A percentile compares a stretch with the other conserved stretches of the same genome.
Evolutionary conservation across 2,329 filamentous ascomycete species (phyloP).

Genomic region (Cladophialophora chaetospira): DNA sequence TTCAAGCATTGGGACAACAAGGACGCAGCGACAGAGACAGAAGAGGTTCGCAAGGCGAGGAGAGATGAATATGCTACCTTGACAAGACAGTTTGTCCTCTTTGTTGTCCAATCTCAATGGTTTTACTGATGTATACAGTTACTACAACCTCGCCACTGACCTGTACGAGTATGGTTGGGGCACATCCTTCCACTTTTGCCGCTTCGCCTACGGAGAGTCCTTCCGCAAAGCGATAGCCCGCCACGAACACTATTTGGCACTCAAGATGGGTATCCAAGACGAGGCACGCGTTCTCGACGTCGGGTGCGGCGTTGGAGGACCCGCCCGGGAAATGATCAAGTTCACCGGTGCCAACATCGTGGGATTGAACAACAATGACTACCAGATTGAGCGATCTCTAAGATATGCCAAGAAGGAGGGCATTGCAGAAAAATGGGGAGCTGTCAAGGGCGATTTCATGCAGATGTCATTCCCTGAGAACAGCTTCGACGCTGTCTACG

Average conservation of each 20-base stretch:
- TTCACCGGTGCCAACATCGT: slow-evolving; percentile 88
- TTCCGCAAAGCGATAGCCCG: slow-evolving; percentile 92
- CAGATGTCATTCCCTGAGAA: slow-evolving; percentile 95
- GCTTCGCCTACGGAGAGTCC: slow-evolving; percentile 80
- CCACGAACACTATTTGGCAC: slow-evolving; percentile 96
- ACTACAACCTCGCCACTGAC: slow-evolving; percentile 97
- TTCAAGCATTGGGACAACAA: slow-evolving; percentile 98
- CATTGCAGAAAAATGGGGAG: slow-evolving; percentile 75
- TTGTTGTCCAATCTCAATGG: slow-evolving; percentile 32
- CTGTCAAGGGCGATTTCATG: slow-evolving; percentile 98
- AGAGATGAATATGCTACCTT: slow-evolving; percentile 88
- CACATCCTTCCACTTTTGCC: slow-evolving; percentile 95
- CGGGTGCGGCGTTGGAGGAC: slow-evolving; percentile 94
- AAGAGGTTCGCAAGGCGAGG: slow-evolving; percentile 76
- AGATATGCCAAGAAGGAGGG: slow-evolving; percentile 80
- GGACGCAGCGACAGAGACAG: slow-evolving; percentile 74
- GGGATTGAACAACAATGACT: slow-evolving; percentile 98
- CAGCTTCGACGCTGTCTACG: slow-evolving; percentile 91
- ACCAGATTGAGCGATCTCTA: slow-evolving; percentile 94
- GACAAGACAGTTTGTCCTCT: slow-evolving; percentile 76
- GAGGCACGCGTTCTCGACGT: slow-evolving; percentile 92
- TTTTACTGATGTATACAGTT: slow-evolving; percentile 54
- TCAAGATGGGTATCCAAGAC: slow-evolving; percentile 81
- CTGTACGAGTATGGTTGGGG: slow-evolving; percentile 97
- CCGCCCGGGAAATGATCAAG: slow-evolving; percentile 92